These are phyloP conservation scores for Hyphodiscus hymeniophilus DNA, from an alignment of 495 filamentous ascomycete species.

Conservation along the genomic window DNA sequence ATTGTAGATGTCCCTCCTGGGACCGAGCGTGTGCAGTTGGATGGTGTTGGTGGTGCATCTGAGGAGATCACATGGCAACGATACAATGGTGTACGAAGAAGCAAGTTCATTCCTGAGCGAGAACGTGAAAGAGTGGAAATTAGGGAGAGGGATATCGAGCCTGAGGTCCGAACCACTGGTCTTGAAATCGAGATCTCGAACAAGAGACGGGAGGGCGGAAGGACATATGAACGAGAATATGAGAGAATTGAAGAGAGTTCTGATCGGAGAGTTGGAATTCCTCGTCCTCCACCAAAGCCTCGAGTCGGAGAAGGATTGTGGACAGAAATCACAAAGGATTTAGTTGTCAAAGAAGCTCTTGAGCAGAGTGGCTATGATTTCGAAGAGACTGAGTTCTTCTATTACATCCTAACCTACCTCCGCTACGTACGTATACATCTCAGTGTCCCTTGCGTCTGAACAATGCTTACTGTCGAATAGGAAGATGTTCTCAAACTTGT, in stretches of 20 bases:
- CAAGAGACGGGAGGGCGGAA: background rate
- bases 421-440: conserved; percentile 57
- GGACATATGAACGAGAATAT: conserved; percentile 20
- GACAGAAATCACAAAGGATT: conserved; percentile 95
- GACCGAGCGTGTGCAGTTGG: conserved; percentile 66
- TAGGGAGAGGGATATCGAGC: background rate
- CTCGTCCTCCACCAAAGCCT: conserved; percentile 32
- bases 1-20: conserved; percentile 77
- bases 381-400: conserved; percentile 84
- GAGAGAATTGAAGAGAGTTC: conserved; percentile 36
- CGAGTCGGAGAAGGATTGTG: conserved; percentile 56
- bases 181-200: conserved; percentile 21
- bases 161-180: conserved; percentile 2
- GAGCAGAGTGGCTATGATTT: conserved; percentile 78
- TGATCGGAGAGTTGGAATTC: conserved; percentile 33
- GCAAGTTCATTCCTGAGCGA: conserved; percentile 53
- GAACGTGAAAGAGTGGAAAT: conserved; percentile 18
- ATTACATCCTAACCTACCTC: conserved; percentile 89
- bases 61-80: conserved; percentile 68
- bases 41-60: conserved; percentile 57
- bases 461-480: conserved; percentile 38
- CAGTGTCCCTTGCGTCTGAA: conserved; percentile 2
- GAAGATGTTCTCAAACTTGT: conserved; percentile 83
- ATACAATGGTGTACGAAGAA: conserved; percentile 66
- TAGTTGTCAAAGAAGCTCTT: conserved; percentile 83